phyloP scores from a whole-genome alignment of 164 flowering plant species.

The Brasenia schreberi region DNA sequence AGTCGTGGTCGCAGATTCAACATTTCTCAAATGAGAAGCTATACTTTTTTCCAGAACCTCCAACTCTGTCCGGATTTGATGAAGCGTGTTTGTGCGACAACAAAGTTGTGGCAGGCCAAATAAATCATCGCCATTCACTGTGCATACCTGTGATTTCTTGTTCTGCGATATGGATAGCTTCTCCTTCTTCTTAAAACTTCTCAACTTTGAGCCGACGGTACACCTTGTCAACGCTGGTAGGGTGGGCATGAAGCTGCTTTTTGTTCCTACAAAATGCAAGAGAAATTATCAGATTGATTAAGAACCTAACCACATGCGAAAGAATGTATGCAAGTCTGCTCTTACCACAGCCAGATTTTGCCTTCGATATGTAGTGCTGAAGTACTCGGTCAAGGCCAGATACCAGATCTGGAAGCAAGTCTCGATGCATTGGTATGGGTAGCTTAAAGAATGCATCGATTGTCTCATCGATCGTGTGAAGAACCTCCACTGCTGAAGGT shows the following conservation, averaged over 20 bases:
- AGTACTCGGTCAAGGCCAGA: constrained; percentile 77
- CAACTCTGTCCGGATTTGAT: constrained; percentile 47
- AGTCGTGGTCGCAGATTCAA: constrained; percentile 25
- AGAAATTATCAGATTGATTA: background rate
- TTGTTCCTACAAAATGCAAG: constrained; percentile 37
- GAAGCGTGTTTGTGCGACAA: constrained; percentile 73
- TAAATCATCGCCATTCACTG: constrained; percentile 31
- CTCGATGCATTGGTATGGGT: constrained; percentile 89
- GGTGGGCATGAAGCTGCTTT: constrained; percentile 61
- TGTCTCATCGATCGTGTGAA: constrained; percentile 67
- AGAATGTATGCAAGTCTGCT: background rate
- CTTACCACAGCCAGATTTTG: constrained; percentile 95
- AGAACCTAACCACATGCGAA: background rate
- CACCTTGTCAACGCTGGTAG: constrained; percentile 96
- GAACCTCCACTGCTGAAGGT: constrained; percentile 74
- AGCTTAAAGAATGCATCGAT: constrained; percentile 82
- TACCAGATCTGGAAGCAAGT: constrained; percentile 78
- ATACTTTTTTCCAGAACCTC: constrained; percentile 45
- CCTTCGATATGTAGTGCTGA: constrained; percentile 64
- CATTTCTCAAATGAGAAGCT: constrained; percentile 25
- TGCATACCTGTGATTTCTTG: constrained; percentile 53
- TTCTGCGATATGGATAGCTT: constrained; percentile 25
- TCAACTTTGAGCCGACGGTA: constrained; percentile 45
- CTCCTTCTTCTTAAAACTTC: constrained; percentile 70
- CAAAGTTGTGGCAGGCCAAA: constrained; percentile 54